Evolutionary conservation across 2,329 filamentous ascomycete species (phyloP).

Genomic region (Trichoderma brevicompactum): DNA sequence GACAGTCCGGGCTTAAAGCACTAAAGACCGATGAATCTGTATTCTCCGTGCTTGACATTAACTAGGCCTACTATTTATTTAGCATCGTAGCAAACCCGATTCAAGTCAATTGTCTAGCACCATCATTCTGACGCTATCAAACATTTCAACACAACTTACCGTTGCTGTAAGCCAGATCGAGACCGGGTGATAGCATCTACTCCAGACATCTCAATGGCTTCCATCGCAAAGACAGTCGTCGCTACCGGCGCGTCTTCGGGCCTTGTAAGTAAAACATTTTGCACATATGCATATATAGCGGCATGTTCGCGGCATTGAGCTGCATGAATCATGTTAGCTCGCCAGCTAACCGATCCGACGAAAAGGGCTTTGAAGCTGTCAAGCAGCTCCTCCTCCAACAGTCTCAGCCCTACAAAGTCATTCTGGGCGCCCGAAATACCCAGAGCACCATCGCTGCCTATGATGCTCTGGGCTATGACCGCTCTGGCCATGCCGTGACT

Average conservation of each 20-base stretch:
- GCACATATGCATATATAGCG: neutral
- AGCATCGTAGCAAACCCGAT: neutral
- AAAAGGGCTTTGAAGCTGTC: constrained; percentile 57
- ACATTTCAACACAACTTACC: neutral
- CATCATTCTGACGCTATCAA: constrained; percentile 9
- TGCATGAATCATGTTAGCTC: too few species aligned
- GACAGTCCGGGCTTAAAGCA: constrained; percentile 16
- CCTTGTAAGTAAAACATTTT: constrained; percentile 41
- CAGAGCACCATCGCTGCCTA: constrained; percentile 48
- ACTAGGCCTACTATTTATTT: neutral
- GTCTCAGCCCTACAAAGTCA: constrained; percentile 51
- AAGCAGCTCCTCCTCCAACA: constrained; percentile 53
- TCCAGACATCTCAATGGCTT: constrained; percentile 39
- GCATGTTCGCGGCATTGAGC: neutral
- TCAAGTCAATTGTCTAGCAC: neutral
- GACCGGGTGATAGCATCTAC: neutral
- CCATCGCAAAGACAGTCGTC: constrained; percentile 53
- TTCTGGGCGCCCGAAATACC: constrained; percentile 55
- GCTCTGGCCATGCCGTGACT: constrained; percentile 45
- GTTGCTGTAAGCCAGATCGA: neutral
- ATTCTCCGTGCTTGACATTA: neutral
- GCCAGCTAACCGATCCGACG: neutral
- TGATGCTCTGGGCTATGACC: constrained; percentile 49
- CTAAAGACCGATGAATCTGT: constrained; percentile 8
- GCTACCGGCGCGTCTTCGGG: constrained; percentile 57